Evolutionary conservation across 2,329 filamentous ascomycete genomes (phyloP).

Genomic region (Colletotrichum nymphaeae): DNA sequence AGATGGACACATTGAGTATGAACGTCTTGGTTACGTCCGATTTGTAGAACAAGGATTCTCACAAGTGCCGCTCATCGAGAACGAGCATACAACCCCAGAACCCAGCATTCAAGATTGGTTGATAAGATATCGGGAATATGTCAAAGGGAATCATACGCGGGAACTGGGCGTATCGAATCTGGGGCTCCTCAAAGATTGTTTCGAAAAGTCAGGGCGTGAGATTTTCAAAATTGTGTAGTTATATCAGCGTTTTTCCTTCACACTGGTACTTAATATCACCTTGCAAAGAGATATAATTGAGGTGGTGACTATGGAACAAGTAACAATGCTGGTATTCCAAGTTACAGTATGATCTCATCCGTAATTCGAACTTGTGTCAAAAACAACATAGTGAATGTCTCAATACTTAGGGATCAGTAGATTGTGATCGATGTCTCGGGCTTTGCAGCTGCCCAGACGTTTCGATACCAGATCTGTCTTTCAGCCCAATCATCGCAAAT

Average conservation of each 20-base stretch:
- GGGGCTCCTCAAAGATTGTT: neutral
- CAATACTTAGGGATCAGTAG: neutral
- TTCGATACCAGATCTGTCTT: neutral
- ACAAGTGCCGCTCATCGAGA: neutral
- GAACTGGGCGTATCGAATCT: neutral
- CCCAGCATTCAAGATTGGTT: neutral
- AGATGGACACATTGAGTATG: neutral
- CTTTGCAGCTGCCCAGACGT: neutral
- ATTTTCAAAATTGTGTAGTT: neutral
- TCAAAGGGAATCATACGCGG: neutral
- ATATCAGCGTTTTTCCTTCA: too few relatives aligned
- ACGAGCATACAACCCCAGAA: neutral
- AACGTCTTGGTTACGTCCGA: neutral
- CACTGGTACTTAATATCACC: too few relatives aligned
- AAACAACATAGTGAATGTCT: too few relatives aligned
- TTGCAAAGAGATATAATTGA: too few relatives aligned
- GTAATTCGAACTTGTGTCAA: too few relatives aligned
- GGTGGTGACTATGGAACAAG: too few relatives aligned
- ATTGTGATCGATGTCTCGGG: neutral
- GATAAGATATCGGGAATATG: neutral
- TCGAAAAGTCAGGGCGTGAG: neutral
- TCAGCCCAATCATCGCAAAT: neutral
- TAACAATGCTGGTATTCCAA: too few relatives aligned
- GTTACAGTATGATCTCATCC: too few relatives aligned
- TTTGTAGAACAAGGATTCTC: neutral